Percentiles rank a stretch among this genome's conserved stretches.
Evolutionary conservation across 2,329 filamentous ascomycete genomes (phyloP).

Genomic region (Coleophoma eucalyptorum): DNA sequence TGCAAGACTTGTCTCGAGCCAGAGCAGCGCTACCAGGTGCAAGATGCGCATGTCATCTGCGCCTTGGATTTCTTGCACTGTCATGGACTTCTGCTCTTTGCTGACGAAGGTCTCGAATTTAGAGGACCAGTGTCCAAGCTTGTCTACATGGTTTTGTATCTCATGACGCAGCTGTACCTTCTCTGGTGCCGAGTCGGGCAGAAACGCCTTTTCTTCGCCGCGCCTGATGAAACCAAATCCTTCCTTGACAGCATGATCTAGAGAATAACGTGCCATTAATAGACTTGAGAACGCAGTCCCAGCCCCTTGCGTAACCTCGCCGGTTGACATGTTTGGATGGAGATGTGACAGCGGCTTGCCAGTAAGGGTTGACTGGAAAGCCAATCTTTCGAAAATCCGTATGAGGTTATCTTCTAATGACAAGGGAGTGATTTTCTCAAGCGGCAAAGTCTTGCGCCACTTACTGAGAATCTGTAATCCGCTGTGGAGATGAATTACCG

Average conservation of each 20-base stretch:
- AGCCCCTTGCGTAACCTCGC: neutral
- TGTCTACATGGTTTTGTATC: neutral
- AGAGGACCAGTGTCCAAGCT: neutral
- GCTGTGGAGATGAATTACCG: constrained; percentile 31
- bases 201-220: neutral
- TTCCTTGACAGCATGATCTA: neutral
- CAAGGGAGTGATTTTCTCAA: neutral
- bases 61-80: neutral
- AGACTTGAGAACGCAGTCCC: neutral
- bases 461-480: constrained; percentile 25
- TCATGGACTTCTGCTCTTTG: neutral
- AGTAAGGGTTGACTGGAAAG: constrained; percentile 2
- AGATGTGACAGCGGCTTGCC: constrained; percentile 1
- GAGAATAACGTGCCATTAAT: neutral
- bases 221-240: neutral
- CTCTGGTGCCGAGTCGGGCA: neutral
- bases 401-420: constrained; percentile 9
- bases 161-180: neutral
- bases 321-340: neutral
- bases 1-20: constrained; percentile 3
- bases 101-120: neutral
- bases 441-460: constrained; percentile 3
- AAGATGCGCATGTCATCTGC: constrained; percentile 2
- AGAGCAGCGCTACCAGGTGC: constrained; percentile 3
- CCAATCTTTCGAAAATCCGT: constrained; percentile 4